phyloP scores from a whole-genome alignment of 208 protist species.

The Crithidia expoeki region DNA sequence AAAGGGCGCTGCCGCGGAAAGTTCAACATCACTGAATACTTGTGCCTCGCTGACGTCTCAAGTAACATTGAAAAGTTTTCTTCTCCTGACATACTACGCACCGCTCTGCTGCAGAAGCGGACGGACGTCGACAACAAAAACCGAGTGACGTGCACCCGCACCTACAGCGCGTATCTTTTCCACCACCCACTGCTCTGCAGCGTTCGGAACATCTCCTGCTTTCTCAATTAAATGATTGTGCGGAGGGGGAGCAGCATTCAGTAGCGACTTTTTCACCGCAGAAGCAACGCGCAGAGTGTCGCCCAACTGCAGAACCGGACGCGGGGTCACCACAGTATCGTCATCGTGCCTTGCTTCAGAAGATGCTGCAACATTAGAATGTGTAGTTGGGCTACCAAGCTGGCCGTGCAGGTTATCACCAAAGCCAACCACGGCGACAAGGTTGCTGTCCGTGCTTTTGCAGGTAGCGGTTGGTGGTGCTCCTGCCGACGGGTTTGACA shows the following conservation, averaged over 20 bases:
- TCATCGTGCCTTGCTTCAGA: neutral
- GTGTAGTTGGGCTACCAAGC: constrained; percentile 34
- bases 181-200: constrained; percentile 32
- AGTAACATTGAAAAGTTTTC: neutral
- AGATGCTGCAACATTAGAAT: neutral
- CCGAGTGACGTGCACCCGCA: constrained; percentile 71
- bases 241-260: constrained; percentile 1
- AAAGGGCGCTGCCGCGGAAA: too few relatives aligned
- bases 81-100: too few relatives aligned
- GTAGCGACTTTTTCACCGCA: neutral
- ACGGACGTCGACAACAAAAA: constrained; percentile 68
- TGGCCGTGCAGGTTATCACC: constrained; percentile 86
- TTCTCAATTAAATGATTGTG: neutral
- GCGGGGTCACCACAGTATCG: constrained; percentile 19
- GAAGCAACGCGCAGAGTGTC: constrained; percentile 36
- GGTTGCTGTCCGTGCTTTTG: neutral
- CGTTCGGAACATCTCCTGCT: neutral
- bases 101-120: neutral
- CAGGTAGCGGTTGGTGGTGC: neutral
- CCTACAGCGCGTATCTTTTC: constrained; percentile 41
- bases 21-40: too few relatives aligned
- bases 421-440: constrained; percentile 65
- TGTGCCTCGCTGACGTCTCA: neutral
- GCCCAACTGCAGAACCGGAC: constrained; percentile 37
- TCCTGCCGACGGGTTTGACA: neutral